These are phyloP conservation scores for Spiraea crenata DNA, from an alignment of 331 rosid genomes.

Conservation along the genomic window DNA sequence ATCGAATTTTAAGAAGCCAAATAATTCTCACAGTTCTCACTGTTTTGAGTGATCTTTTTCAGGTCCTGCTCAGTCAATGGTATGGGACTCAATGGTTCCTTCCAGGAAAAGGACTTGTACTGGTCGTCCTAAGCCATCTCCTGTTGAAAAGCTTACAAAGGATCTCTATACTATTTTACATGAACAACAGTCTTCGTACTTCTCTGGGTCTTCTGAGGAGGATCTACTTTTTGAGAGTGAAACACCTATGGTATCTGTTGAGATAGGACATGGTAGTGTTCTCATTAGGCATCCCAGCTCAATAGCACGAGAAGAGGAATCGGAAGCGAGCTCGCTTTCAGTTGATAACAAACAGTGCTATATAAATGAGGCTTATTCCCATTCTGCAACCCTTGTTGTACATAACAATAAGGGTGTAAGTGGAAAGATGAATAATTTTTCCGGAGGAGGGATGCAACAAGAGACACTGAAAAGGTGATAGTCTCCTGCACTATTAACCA, in stretches of 20 bases:
- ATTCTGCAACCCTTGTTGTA: constrained; percentile 36
- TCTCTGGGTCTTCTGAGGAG: constrained; percentile 87
- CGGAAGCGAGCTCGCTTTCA: constrained; percentile 96
- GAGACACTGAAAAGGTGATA: constrained; percentile 64
- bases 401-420: constrained; percentile 38
- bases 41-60: constrained; percentile 29
- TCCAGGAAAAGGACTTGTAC: constrained; percentile 91
- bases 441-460: constrained; percentile 49
- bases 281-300: constrained; percentile 93
- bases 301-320: constrained; percentile 86
- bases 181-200: constrained; percentile 82
- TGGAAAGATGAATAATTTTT: constrained; percentile 49
- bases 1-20: not conserved
- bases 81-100: constrained; percentile 90
- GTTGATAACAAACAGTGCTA: constrained; percentile 67
- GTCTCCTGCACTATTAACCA: constrained; percentile 20
- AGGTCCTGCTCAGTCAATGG: constrained; percentile 94
- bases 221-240: constrained; percentile 91
- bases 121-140: constrained; percentile 79
- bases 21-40: constrained; percentile 24
- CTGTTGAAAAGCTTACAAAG: constrained; percentile 93
- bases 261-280: constrained; percentile 97
- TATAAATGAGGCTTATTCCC: constrained; percentile 64
- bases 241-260: constrained; percentile 96
- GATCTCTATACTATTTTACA: constrained; percentile 88